A percentile compares a stretch with the other conserved stretches of the same genome.
Evolutionary conservation across 495 filamentous ascomycete genomes (phyloP).

Genomic region (Trichocladium antarcticum): DNA sequence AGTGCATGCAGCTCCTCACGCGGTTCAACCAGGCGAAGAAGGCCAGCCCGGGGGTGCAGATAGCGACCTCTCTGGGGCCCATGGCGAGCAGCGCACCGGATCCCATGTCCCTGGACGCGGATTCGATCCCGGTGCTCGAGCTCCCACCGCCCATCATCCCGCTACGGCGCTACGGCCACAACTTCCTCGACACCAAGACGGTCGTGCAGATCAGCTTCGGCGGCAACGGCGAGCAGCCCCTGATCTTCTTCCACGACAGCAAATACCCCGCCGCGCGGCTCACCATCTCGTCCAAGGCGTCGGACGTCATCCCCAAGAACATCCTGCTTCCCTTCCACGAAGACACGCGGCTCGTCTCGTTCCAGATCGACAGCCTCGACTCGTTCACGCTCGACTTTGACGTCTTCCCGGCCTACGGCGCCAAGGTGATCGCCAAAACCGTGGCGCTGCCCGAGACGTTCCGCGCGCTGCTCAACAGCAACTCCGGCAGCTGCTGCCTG

Average conservation of each 20-base stretch:
- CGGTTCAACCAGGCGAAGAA: constrained; percentile 34
- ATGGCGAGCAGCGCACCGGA: constrained; percentile 42
- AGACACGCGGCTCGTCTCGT: constrained; percentile 81
- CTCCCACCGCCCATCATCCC: constrained; percentile 95
- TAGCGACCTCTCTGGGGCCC: constrained; percentile 24
- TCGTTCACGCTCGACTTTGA: constrained; percentile 95
- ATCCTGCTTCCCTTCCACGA: constrained; percentile 92
- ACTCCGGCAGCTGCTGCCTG: constrained; percentile 69
- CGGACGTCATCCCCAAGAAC: constrained; percentile 91
- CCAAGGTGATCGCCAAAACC: constrained; percentile 90
- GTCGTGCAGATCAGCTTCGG: constrained; percentile 86
- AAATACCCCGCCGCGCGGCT: constrained; percentile 92
- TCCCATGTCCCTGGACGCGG: constrained; percentile 61
- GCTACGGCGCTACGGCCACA: constrained; percentile 87
- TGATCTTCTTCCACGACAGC: constrained; percentile 86
- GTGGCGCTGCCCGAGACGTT: constrained; percentile 84
- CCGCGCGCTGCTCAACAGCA: constrained; percentile 50
- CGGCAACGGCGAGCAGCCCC: constrained; percentile 53
- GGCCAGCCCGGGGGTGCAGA: constrained; percentile 24
- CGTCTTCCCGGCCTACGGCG: constrained; percentile 93
- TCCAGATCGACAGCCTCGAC: constrained; percentile 87
- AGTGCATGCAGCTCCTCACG: constrained; percentile 83
- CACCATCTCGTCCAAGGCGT: constrained; percentile 90
- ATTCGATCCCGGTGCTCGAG: constrained; percentile 84
- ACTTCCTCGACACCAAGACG: constrained; percentile 94